These are phyloP conservation scores for Emergomyces orientalis DNA, from an alignment of 2,329 filamentous ascomycete genomes.

Conservation along the genomic window DNA sequence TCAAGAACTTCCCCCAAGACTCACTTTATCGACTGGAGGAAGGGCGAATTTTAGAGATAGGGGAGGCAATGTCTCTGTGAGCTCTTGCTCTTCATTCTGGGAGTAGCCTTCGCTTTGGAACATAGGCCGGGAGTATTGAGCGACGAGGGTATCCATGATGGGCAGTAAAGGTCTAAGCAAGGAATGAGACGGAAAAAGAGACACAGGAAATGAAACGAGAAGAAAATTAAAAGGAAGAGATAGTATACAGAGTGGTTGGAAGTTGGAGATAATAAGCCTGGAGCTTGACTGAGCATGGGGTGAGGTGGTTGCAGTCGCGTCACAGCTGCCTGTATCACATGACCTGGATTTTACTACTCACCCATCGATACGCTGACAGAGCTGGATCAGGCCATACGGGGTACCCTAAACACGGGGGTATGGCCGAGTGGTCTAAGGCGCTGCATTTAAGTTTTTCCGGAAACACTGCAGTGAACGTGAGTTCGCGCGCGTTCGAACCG, in stretches of 20 bases:
- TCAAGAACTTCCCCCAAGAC: constrained; percentile 23
- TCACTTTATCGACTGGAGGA: constrained; percentile 81
- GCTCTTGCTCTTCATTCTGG: constrained; percentile 65
- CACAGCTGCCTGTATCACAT: constrained; percentile 27
- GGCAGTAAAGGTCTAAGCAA: neutral
- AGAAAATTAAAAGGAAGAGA: constrained; percentile 2
- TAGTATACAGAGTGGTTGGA: constrained; percentile 6
- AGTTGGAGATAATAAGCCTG: neutral
- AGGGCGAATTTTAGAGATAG: constrained; percentile 90
- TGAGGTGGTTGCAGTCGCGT: constrained; percentile 2
- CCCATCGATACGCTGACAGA: neutral
- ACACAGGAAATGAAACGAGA: neutral
- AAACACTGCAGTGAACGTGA: constrained; percentile 7
- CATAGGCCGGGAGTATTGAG: constrained; percentile 76
- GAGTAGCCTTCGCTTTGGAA: constrained; percentile 63
- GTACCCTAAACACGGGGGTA: constrained; percentile 1
- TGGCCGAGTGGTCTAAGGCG: constrained; percentile 9
- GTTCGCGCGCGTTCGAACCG: constrained; percentile 8
- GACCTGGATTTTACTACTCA: constrained; percentile 1
- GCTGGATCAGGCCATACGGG: no score
- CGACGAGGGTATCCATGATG: constrained; percentile 82
- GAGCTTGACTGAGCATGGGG: neutral
- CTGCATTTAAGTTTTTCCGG: constrained; percentile 8
- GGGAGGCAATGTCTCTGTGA: constrained; percentile 60
- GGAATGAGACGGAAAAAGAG: neutral